Evolutionary conservation across 2,329 filamentous ascomycete genomes (phyloP).

Genomic region (Scedosporium aurantiacum): DNA sequence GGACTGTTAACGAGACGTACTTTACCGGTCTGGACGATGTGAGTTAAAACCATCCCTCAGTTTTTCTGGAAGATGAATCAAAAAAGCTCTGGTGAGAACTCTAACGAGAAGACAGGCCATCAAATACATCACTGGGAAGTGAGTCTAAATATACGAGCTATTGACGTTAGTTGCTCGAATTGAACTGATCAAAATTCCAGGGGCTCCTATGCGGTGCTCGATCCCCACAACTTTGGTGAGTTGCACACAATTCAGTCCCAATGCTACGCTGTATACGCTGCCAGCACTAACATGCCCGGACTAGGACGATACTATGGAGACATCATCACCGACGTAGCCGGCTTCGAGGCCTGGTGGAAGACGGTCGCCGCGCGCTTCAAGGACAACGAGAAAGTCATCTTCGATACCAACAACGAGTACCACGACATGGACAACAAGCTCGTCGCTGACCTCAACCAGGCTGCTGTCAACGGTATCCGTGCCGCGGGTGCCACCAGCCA

Average conservation of each 20-base stretch:
- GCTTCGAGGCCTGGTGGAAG: constrained; percentile 46
- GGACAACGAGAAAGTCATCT: constrained; percentile 44
- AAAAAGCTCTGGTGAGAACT: background rate
- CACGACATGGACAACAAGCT: constrained; percentile 50
- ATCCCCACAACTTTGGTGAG: constrained; percentile 50
- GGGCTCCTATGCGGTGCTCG: constrained; percentile 40
- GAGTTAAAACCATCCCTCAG: background rate
- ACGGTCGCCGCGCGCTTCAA: constrained; percentile 43
- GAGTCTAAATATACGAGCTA: background rate
- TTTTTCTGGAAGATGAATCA: no score
- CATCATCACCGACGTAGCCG: constrained; percentile 40
- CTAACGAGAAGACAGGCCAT: constrained; percentile 10
- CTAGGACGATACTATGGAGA: constrained; percentile 33
- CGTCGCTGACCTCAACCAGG: constrained; percentile 51
- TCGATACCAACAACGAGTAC: constrained; percentile 59
- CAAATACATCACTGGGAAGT: constrained; percentile 18
- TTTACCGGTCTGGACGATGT: constrained; percentile 26
- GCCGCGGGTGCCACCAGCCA: constrained; percentile 39
- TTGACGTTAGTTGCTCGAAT: no score
- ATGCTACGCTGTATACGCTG: background rate
- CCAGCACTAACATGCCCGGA: background rate
- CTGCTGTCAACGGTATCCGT: constrained; percentile 51
- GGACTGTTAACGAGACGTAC: constrained; percentile 28
- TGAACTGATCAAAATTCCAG: constrained; percentile 12
- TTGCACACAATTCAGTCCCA: background rate